A percentile compares a stretch with the other conserved stretches of the same genome.
phyloP scores from a whole-genome alignment of 2,329 filamentous ascomycete species.

The Pyricularia pennisetigena region DNA sequence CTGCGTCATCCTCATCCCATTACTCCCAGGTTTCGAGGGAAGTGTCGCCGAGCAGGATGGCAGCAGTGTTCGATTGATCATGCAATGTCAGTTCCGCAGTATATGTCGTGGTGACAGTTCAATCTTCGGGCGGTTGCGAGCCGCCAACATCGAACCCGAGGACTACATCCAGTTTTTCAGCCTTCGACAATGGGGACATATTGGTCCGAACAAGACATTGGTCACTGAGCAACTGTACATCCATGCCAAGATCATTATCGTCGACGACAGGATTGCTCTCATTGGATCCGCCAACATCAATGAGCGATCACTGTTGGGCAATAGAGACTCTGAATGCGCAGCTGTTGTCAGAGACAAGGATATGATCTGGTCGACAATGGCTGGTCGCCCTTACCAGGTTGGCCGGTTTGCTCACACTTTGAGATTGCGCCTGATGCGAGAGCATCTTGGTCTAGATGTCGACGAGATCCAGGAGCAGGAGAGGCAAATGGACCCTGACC shows the following conservation, averaged over 20 bases:
- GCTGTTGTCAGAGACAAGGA: conserved; percentile 87
- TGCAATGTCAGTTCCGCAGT: conserved; percentile 94
- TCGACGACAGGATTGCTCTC: conserved; percentile 84
- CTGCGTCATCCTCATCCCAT: conserved; percentile 78
- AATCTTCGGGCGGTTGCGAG: conserved; percentile 78
- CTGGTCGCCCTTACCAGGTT: conserved; percentile 77
- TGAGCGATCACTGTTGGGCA: conserved; percentile 89
- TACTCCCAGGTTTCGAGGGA: conserved; percentile 98
- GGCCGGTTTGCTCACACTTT: conserved; percentile 89
- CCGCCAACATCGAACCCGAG: conserved; percentile 77
- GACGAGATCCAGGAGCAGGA: conserved; percentile 82
- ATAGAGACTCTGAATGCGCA: conserved; percentile 84
- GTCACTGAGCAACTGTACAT: conserved; percentile 97
- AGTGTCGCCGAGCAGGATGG: conserved; percentile 91
- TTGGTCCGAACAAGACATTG: conserved; percentile 70
- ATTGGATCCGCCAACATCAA: conserved; percentile 99
- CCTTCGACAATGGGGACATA: conserved; percentile 82
- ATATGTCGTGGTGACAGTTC: conserved; percentile 89
- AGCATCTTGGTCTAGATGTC: conserved; percentile 92
- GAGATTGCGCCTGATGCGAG: conserved; percentile 87
- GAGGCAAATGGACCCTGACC: conserved; percentile 55
- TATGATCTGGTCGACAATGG: conserved; percentile 89
- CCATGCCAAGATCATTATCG: conserved; percentile 92
- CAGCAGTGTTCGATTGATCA: conserved; percentile 86
- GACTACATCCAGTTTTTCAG: conserved; percentile 96